phyloP scores from a whole-genome alignment of 2,329 filamentous ascomycete species.

The Cylindrodendrum hubeiense region DNA sequence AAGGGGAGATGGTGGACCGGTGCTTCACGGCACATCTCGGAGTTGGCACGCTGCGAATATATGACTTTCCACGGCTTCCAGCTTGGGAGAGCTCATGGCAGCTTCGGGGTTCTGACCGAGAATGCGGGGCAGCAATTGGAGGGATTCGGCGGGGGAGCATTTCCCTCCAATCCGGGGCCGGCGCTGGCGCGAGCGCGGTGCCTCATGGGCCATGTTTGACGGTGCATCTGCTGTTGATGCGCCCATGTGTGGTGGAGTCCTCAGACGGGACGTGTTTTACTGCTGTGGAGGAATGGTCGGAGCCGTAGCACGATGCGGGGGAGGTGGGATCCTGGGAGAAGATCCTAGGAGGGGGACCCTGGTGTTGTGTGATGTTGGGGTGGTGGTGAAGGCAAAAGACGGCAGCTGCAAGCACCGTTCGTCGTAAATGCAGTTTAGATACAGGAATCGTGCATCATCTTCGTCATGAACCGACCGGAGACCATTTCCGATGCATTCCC shows the following conservation, averaged over 20 bases:
- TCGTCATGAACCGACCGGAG: not conserved
- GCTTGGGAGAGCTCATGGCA: conserved; percentile 24
- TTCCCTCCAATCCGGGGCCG: conserved; percentile 39
- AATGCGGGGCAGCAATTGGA: conserved; percentile 45
- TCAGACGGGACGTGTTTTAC: not conserved
- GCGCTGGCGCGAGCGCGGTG: conserved; percentile 13
- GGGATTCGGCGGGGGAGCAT: conserved; percentile 38
- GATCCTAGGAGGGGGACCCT: not conserved
- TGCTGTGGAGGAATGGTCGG: conserved; percentile 6
- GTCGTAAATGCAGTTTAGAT: not conserved
- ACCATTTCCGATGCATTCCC: not conserved
- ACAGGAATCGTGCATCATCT: not conserved
- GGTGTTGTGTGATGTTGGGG: not conserved
- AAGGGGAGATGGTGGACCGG: not conserved
- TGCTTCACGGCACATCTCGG: conserved; percentile 22
- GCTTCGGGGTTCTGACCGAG: conserved; percentile 42
- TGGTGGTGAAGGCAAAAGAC: not conserved
- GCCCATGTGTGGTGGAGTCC: conserved; percentile 28
- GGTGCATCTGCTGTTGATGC: conserved; percentile 33
- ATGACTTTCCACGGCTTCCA: conserved; percentile 22
- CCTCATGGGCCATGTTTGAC: conserved; percentile 34
- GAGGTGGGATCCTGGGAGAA: not conserved
- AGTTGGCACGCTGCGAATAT: conserved; percentile 21
- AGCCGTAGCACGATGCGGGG: conserved; percentile 3
- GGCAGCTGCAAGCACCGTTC: not conserved